Conservation (phyloP, 108 stramenopile species). For the Nannochloropsis oceanica region DNA sequence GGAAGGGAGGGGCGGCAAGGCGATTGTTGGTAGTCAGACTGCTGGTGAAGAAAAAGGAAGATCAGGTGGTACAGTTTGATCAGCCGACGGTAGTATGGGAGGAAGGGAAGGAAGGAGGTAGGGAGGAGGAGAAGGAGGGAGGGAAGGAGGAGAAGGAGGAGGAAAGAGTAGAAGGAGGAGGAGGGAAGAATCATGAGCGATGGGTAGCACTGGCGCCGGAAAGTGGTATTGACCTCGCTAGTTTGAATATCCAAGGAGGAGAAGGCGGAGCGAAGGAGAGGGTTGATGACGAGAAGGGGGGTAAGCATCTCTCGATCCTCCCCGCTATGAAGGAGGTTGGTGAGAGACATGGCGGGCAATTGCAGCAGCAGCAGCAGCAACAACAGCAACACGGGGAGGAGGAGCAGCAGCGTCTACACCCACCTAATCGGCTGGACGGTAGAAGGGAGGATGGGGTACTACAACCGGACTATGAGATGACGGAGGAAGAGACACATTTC, state of each 20-base stretch:
- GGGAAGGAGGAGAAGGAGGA: not conserved
- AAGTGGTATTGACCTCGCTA: not conserved
- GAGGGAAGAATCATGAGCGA: not conserved
- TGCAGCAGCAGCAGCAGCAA: no score
- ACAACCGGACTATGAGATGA: not conserved
- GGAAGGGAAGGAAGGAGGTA: not conserved
- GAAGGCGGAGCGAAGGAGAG: not conserved
- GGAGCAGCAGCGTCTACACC: no score
- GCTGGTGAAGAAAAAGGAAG: not conserved
- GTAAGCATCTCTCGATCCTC: no score
- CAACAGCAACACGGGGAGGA: no score
- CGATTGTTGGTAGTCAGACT: not conserved
- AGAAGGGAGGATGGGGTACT: no score
- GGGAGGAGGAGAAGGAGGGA: not conserved
- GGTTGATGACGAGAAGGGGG: not conserved
- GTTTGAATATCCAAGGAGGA: not conserved
- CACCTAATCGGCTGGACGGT: no score
- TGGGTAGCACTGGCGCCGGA: not conserved
- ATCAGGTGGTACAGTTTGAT: not conserved
- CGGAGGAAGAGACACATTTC: not conserved
- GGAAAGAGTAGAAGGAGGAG: not conserved
- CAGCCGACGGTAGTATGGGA: no score
- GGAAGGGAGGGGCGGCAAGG: not conserved
- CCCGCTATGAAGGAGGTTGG: no score
- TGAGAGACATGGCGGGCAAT: no score